A percentile compares a stretch with the other conserved stretches of the same genome.
These are phyloP conservation scores for Cercospora sojina DNA, from an alignment of 2,329 filamentous ascomycete species.

Conservation along the genomic window DNA sequence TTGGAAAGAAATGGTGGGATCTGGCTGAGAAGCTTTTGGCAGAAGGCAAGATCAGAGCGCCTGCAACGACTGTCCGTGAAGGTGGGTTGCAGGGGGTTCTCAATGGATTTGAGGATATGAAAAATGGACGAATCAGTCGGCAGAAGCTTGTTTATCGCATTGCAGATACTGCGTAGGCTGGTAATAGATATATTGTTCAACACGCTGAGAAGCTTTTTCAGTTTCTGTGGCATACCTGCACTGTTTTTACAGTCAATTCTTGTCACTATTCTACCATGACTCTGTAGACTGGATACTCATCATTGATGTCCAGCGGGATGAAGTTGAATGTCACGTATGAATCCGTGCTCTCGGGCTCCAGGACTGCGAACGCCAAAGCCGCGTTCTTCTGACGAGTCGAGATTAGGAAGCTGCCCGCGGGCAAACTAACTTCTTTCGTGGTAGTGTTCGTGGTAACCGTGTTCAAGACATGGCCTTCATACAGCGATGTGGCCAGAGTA, in stretches of 20 bases:
- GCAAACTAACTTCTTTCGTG: constrained; percentile 34
- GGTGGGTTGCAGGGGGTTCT: constrained; percentile 47
- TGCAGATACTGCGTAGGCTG: constrained; percentile 17
- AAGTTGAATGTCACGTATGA: constrained; percentile 42
- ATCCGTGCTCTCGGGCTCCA: constrained; percentile 42
- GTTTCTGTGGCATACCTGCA: background rate
- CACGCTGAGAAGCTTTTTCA: background rate
- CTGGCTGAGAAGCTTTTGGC: constrained; percentile 43
- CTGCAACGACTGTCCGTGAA: constrained; percentile 42
- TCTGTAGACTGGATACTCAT: constrained; percentile 39
- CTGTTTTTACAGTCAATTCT: background rate
- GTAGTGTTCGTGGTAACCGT: constrained; percentile 36
- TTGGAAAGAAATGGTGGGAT: constrained; percentile 42
- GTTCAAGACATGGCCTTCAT: constrained; percentile 38
- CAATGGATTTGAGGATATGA: constrained; percentile 46
- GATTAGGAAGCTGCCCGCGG: constrained; percentile 39
- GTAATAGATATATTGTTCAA: background rate
- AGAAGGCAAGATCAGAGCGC: constrained; percentile 45
- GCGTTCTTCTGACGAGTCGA: constrained; percentile 41
- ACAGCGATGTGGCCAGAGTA: constrained; percentile 34
- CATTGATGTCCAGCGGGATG: constrained; percentile 39
- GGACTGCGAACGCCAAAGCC: constrained; percentile 39
- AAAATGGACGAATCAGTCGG: constrained; percentile 46
- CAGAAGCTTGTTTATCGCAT: constrained; percentile 49
- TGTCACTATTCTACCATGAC: constrained; percentile 8